A percentile compares a stretch with the other conserved stretches of the same genome.
phyloP scores from a whole-genome alignment of 164 flowering plant genomes.

The Magnolia officinalis region DNA sequence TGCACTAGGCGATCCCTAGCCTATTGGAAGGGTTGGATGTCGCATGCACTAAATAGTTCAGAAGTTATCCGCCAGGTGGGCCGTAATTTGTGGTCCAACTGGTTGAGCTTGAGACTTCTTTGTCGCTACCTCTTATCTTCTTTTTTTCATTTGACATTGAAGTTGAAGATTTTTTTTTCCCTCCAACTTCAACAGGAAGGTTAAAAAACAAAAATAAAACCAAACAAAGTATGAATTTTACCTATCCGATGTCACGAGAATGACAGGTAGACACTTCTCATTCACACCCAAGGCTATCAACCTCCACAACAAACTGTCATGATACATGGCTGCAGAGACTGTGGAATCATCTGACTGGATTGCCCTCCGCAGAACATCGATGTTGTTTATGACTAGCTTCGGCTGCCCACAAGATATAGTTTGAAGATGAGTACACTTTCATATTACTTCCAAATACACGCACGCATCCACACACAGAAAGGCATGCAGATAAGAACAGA shows the following conservation, averaged over 20 bases:
- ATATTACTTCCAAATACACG: not conserved
- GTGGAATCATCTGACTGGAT: slow-evolving; percentile 48
- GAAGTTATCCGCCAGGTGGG: too few relatives aligned
- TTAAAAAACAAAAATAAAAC: not conserved
- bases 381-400: slow-evolving; percentile 88
- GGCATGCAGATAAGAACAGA: too few relatives aligned
- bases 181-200: not conserved
- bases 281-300: slow-evolving; percentile 75
- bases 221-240: slow-evolving; percentile 12
- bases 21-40: too few relatives aligned
- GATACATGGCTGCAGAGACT: slow-evolving; percentile 69
- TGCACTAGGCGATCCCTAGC: too few relatives aligned
- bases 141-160: too few relatives aligned
- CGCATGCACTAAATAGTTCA: too few relatives aligned
- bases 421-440: not conserved
- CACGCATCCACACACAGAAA: not conserved
- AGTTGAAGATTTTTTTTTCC: not conserved
- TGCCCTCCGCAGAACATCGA: slow-evolving; percentile 70
- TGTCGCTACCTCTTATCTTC: too few relatives aligned
- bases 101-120: too few relatives aligned
- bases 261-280: slow-evolving; percentile 67
- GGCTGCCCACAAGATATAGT: slow-evolving; percentile 52
- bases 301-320: slow-evolving; percentile 89
- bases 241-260: slow-evolving; percentile 88
- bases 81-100: too few relatives aligned